Evolutionary conservation across 306 rosid genomes (phyloP).

Genomic region (Lathyrus tuberosus): DNA sequence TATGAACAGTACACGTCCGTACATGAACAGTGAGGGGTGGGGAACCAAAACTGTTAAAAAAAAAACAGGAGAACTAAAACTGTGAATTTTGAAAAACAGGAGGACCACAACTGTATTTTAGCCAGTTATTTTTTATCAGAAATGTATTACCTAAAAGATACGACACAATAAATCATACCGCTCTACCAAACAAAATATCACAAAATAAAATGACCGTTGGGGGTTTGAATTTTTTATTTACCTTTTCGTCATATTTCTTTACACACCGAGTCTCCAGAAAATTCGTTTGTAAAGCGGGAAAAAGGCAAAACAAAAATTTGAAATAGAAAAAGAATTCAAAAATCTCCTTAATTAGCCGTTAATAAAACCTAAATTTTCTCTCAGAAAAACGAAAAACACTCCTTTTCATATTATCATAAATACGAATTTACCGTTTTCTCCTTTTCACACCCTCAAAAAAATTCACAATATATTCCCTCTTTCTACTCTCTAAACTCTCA

Average conservation of each 20-base stretch:
- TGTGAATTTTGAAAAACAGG: too few relatives aligned
- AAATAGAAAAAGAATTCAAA: background rate
- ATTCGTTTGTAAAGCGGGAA: background rate
- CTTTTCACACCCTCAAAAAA: conserved; percentile 29
- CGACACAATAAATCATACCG: too few relatives aligned
- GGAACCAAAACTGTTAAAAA: too few relatives aligned
- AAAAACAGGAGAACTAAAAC: too few relatives aligned
- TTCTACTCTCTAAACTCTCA: background rate
- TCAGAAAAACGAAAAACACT: background rate
- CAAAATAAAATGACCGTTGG: background rate
- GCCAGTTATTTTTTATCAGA: too few relatives aligned
- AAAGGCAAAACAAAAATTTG: background rate
- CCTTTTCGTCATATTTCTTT: background rate
- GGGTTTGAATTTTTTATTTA: background rate
- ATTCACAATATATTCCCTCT: conserved; percentile 14
- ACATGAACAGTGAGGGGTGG: too few relatives aligned
- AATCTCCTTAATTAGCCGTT: conserved; percentile 31
- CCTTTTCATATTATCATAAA: too few relatives aligned
- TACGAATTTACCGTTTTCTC: conserved; percentile 43
- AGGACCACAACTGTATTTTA: too few relatives aligned
- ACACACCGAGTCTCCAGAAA: background rate
- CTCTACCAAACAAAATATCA: too few relatives aligned
- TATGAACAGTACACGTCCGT: too few relatives aligned
- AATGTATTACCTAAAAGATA: too few relatives aligned
- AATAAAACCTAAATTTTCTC: background rate